Evolutionary conservation across 768 basidiomycete genomes (phyloP), one percentile per base, ranked within the genome.

Genomic region (Saitozyma podzolica): DNA sequence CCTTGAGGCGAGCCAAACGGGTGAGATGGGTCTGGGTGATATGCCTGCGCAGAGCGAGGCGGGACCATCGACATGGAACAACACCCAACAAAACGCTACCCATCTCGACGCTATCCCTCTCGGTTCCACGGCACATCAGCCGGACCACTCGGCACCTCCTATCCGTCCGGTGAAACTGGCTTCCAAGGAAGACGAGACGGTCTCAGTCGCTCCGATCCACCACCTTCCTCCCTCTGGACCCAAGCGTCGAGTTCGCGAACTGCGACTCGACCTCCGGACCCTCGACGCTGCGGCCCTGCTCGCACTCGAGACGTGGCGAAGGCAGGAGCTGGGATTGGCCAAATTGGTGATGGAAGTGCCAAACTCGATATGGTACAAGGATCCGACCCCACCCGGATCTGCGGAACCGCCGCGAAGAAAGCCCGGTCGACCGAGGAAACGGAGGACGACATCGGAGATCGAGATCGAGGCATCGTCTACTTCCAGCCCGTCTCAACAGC

Each of bases 361-460:
- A 11, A 69, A 70, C 56, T 64, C 62, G 14, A 64, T 73, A 40
- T 73, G 72, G 72, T 73, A 73, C 42, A 66, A 73, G 50, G 69
- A 43, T 17, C 11, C 37, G 6, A 9, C 56, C 0, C 53, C 55
- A 3, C 62, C 71, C 2, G 56, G 63, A 9, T 65, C 70, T 37
- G 14, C 62, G 2, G 66, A 61, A 17, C 49, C 61, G 0, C 56
- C 59, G 37, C 16, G 41, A 47, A 17, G 11, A 39, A 41, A 40
- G 19, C 50, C 17, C 3, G 3, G 20, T 49, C 13, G 59, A 54
- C 29, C 40, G 41, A 47, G 16, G 29, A 8, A 17, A 54, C 29
- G 20, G 6, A 37, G 17, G 19, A 20, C 16, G 41, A n/a, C 40
- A 19, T 39, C 14, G 47, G 47, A 48, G 47, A 2, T 14, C 17